Evolutionary conservation across 176 grass and related monocot genomes (phyloP).

Genomic region (Musa schizocarpa): DNA sequence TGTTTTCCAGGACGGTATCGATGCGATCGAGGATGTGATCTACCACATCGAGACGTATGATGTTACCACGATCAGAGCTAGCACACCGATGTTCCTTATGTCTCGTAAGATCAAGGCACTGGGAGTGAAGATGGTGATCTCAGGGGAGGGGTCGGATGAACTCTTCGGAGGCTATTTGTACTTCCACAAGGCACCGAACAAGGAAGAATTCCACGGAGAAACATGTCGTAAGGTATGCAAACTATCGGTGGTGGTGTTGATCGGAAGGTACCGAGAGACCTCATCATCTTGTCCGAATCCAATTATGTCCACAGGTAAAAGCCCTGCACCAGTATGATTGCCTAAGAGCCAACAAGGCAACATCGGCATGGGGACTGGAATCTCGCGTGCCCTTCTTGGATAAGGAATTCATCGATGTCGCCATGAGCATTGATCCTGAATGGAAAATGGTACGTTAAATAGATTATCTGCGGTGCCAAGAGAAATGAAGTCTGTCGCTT

Average conservation of each 20-base stretch:
- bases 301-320: conserved; percentile 39
- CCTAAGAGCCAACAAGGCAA: conserved; percentile 81
- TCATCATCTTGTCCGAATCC: too few relatives aligned
- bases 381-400: conserved; percentile 96
- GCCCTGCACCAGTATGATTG: conserved; percentile 92
- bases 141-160: conserved; percentile 89
- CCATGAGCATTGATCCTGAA: conserved; percentile 91
- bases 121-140: conserved; percentile 97
- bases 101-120: conserved; percentile 94
- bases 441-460: conserved; percentile 61
- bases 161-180: conserved; percentile 93
- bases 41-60: conserved; percentile 89
- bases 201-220: conserved; percentile 87
- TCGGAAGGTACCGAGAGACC: too few relatives aligned
- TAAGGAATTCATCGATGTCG: conserved; percentile 82
- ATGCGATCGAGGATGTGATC: conserved; percentile 97
- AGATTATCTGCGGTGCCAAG: neutral
- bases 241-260: neutral
- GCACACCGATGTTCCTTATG: conserved; percentile 99
- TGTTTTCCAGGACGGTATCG: conserved; percentile 69
- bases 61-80: conserved; percentile 87
- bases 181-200: conserved; percentile 98
- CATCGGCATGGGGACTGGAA: conserved; percentile 89
- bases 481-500: too few relatives aligned
- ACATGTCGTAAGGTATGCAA: conserved; percentile 74